Percentiles rank a stretch among this genome's conserved stretches.
Conservation (phyloP, 768 basidiomycete genomes). For the Serendipita sp. region DNA sequence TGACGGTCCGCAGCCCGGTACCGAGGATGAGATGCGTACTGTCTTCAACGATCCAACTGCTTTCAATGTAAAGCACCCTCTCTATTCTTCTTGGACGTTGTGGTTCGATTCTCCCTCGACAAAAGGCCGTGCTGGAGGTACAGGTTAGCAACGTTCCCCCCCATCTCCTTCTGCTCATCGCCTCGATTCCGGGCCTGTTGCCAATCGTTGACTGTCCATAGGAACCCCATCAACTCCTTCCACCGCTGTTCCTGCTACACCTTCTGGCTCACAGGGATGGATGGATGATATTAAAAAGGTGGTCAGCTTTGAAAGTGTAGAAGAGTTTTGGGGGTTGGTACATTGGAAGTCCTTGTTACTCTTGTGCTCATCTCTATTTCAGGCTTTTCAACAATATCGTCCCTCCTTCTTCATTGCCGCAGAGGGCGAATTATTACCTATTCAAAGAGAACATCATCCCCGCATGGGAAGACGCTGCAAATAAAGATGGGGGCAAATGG, state of each 20-base stretch:
- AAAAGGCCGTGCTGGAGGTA: slow-evolving; percentile 52
- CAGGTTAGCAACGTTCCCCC: background rate
- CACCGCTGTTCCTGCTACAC: slow-evolving; percentile 22
- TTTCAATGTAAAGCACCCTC: slow-evolving; percentile 98
- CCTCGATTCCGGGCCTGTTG: background rate
- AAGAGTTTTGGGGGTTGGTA: slow-evolving; percentile 96
- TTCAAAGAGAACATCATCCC: slow-evolving; percentile 99
- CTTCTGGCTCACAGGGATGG: slow-evolving; percentile 66
- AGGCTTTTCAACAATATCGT: slow-evolving; percentile 96
- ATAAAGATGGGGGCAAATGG: slow-evolving; percentile 98
- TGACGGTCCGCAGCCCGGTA: slow-evolving; percentile 36
- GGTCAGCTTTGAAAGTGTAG: slow-evolving; percentile 88
- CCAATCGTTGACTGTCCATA: background rate
- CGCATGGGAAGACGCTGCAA: slow-evolving; percentile 94
- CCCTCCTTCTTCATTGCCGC: slow-evolving; percentile 79
- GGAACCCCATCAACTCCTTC: slow-evolving; percentile 48
- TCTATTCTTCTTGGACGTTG: slow-evolving; percentile 89
- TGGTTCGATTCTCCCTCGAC: slow-evolving; percentile 95
- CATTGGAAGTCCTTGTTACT: background rate
- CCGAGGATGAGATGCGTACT: slow-evolving; percentile 65
- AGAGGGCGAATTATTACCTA: slow-evolving; percentile 98
- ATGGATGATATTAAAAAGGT: slow-evolving; percentile 98
- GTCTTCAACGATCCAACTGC: slow-evolving; percentile 85
- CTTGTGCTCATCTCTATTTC: background rate
- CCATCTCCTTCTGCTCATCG: background rate